Base-by-base conservation (phyloP, 2,329 filamentous ascomycete species). In the Aspergillus chevalieri region DNA sequence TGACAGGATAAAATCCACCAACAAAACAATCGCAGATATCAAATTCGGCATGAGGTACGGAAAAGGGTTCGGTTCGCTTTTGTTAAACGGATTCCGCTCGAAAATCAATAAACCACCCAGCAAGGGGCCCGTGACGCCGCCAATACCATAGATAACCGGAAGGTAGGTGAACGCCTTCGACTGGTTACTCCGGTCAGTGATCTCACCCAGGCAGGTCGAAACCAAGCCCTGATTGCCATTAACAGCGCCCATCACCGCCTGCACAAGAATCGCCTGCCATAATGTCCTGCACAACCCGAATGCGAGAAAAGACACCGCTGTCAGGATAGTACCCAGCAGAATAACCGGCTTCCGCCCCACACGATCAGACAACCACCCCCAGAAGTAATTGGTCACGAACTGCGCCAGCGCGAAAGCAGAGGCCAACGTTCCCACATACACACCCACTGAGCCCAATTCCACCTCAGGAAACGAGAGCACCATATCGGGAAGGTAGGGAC, bases 211-310 rank as follows among this genome's bases (percentile, higher is more conserved):
- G 44, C 92, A 95, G 0, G 93, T 96, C 6, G 89, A 92, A 12
- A 98, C 90, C 10, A 96, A 85, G 4, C 89, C 92, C 26, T 93
- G 90, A 62, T 98, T 98, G 47, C 93, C 93, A 67, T 97, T 98
- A 46, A 95, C 82, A 47, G 95, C 67, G 3, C 93, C 93, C 90
- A 97, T 96, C 55, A 91, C 74, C 2, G 86, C 82, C 65, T 98
- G 93, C 1, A 95, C 88, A 14, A 89, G 55, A 12, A 97, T 78
- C 2, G 94, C 84, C 67, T 97, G 91, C 81, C 84, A 89, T 52
- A 95, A 81, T 2, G 79, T 85, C 53, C 73, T 82, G 67, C 89
- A 94, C 62, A 97, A 89, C 3, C 92, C 93, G 67, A 98, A 98
- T 1, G 82, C 81, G 38, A 86, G 68, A 65, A 97, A 96, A 63